These are phyloP conservation scores for Leptoxyphium fumago DNA, from an alignment of 2,329 filamentous ascomycete genomes.

Conservation along the genomic window DNA sequence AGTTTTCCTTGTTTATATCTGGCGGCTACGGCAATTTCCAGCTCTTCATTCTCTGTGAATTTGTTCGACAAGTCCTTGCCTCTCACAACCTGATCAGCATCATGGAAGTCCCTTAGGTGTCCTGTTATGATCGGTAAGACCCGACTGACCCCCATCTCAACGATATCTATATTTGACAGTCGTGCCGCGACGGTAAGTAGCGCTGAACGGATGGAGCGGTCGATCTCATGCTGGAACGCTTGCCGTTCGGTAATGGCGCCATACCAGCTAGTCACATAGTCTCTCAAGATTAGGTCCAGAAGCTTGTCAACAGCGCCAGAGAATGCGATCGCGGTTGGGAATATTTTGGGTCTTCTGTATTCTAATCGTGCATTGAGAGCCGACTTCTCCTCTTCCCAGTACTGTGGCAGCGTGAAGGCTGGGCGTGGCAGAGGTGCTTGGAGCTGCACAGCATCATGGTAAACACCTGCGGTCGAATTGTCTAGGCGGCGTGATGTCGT, in stretches of 20 bases:
- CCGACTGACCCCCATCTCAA: slow-evolving; percentile 66
- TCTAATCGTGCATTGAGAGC: slow-evolving; percentile 49
- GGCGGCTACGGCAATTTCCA: slow-evolving; percentile 87
- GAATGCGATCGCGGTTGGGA: slow-evolving; percentile 60
- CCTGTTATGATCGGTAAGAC: slow-evolving; percentile 77
- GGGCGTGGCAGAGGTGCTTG: slow-evolving; percentile 7
- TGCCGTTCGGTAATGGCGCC: slow-evolving; percentile 66
- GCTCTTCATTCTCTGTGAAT: slow-evolving; percentile 89
- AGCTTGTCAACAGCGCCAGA: slow-evolving; percentile 69
- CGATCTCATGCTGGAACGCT: slow-evolving; percentile 73
- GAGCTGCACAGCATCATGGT: background rate
- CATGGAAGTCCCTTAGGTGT: slow-evolving; percentile 80
- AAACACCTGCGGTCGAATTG: slow-evolving; percentile 40
- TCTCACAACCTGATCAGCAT: slow-evolving; percentile 73
- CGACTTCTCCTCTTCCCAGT: slow-evolving; percentile 58
- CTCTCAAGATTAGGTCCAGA: slow-evolving; percentile 59
- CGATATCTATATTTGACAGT: slow-evolving; percentile 62
- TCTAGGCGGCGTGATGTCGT: slow-evolving; percentile 43
- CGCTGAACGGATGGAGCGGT: slow-evolving; percentile 60
- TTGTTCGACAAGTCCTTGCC: slow-evolving; percentile 78
- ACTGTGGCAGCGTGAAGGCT: slow-evolving; percentile 19
- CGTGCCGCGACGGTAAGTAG: slow-evolving; percentile 57
- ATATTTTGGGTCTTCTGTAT: slow-evolving; percentile 57
- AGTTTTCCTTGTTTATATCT: slow-evolving; percentile 83
- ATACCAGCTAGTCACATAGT: slow-evolving; percentile 87